Conservation (phyloP, 331 rosid genomes). For the Quercus phellos region DNA sequence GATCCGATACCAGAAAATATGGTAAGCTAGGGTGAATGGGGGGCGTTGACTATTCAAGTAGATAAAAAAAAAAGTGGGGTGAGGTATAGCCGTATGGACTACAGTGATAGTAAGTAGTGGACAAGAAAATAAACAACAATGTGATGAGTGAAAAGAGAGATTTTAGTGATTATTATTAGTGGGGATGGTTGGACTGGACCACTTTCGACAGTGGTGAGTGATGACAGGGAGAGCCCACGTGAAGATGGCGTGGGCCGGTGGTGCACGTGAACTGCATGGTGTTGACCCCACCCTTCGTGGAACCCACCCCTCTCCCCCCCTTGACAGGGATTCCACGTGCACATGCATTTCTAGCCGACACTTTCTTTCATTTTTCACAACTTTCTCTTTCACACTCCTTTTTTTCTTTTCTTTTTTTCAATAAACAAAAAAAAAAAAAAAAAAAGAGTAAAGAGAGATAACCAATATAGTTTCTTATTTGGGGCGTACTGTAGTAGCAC, state of each 20-base stretch:
- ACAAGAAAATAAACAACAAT: too few species aligned
- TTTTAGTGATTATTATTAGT: background rate
- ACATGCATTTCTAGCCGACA: conserved; percentile 17
- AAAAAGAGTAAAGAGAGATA: too few species aligned
- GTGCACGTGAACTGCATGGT: conserved; percentile 48
- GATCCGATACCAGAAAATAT: background rate
- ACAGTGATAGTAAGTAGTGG: too few species aligned
- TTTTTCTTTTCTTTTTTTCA: too few species aligned
- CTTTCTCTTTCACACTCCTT: too few species aligned
- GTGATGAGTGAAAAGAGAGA: too few species aligned
- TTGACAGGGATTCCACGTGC: conserved; percentile 35
- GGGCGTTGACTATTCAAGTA: conserved; percentile 9
- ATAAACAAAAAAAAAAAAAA: too few species aligned
- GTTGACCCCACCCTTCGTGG: conserved; percentile 23
- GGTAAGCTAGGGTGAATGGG: conserved; percentile 4
- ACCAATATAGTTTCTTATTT: too few species aligned
- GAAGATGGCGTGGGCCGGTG: conserved; percentile 19
- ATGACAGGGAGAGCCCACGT: conserved; percentile 34
- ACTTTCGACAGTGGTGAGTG: conserved; percentile 22
- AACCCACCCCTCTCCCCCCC: conserved; percentile 4
- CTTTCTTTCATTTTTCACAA: background rate
- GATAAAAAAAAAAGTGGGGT: too few species aligned
- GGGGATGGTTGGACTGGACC: conserved; percentile 39
- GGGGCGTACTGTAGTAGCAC: accelerated
- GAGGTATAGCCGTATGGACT: too few species aligned